phyloP scores from a whole-genome alignment of 2,329 filamentous ascomycete genomes.

The Hypoxylon sp. region DNA sequence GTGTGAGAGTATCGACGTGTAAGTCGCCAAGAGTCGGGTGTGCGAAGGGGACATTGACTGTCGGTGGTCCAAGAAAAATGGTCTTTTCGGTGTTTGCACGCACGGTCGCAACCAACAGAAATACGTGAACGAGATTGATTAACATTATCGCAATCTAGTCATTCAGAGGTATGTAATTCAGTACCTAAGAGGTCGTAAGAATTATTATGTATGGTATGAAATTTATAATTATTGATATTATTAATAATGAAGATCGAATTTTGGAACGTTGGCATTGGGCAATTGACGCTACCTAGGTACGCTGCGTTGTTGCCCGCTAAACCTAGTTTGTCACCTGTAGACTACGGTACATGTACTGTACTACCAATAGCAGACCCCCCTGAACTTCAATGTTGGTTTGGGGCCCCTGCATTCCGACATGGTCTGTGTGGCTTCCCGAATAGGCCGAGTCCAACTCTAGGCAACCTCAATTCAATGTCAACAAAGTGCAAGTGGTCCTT shows the following conservation, averaged over 20 bases:
- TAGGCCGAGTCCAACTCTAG: conserved; percentile 39
- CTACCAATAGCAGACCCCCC: conserved; percentile 10
- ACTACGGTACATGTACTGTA: not conserved
- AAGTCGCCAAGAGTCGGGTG: conserved; percentile 72
- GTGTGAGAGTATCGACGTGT: conserved; percentile 75
- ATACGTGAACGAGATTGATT: conserved; percentile 31
- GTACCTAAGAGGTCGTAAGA: not conserved
- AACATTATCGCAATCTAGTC: conserved; percentile 40
- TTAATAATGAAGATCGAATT: conserved; percentile 36
- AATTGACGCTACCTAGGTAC: conserved; percentile 32
- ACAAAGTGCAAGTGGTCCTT: too few relatives aligned
- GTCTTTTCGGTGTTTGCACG: conserved; percentile 89
- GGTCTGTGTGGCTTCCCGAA: conserved; percentile 40
- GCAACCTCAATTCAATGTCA: conserved; percentile 45
- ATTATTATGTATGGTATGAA: conserved; percentile 10
- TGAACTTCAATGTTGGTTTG: not conserved
- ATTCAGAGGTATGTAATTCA: not conserved
- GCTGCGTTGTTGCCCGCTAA: conserved; percentile 20
- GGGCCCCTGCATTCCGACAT: conserved; percentile 34
- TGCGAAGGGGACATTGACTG: conserved; percentile 68
- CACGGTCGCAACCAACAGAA: conserved; percentile 45
- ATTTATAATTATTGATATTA: conserved; percentile 35
- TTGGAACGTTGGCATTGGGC: conserved; percentile 29
- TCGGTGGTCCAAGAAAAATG: conserved; percentile 83
- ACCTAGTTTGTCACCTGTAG: conserved; percentile 18